Base-by-base conservation (phyloP, 148 eudicot species). In the Arbutus unedo region DNA sequence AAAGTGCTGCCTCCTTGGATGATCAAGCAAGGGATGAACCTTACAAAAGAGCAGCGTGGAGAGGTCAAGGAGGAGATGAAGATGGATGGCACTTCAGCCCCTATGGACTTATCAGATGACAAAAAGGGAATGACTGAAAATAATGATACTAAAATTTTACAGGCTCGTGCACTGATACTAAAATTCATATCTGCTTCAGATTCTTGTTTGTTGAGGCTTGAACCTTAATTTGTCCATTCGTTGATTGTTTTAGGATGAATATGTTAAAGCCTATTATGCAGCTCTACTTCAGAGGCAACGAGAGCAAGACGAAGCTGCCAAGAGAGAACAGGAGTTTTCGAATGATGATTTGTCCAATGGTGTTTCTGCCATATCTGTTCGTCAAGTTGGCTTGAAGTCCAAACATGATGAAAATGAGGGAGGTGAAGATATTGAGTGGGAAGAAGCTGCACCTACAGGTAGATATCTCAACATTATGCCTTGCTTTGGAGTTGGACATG, bases 1-100 rank as follows among this genome's bases (percentile, higher is more conserved):
- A 97, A 94, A 88, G 93, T 93, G 70, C 85, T 94, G 88, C 99
- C 99, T 87, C 99, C 98, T 50, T 97, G 99, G 99, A 94, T 97
- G 99, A 93, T 94, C 76, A 94, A 77, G 82, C 88, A 94, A 89
- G 93, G 97, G 53, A 97, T 97, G 99, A 91, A 91, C 53, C 93
- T 94, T 77, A 93, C 98, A 21, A 93, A 87, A 53, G 97, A 92
- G 88, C 99, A 94, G 86, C 99, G 97, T 70, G 98, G 98, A 55
- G 96, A 91, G 88, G 78, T 88, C 38, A 88, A 90, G 88, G 87
- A 87, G 59, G 98, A 94, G 84, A 38, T 79, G 16, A 93, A 91
- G 86, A 82, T 89, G 88, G 97, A 88, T 70, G 93, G 88, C 67
- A 82, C 88, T 88, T 91, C 93, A 82, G 80, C 85, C 31, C 44